Evolutionary conservation across 495 filamentous ascomycete species (phyloP).

Genomic region (Trichocladium antarcticum): DNA sequence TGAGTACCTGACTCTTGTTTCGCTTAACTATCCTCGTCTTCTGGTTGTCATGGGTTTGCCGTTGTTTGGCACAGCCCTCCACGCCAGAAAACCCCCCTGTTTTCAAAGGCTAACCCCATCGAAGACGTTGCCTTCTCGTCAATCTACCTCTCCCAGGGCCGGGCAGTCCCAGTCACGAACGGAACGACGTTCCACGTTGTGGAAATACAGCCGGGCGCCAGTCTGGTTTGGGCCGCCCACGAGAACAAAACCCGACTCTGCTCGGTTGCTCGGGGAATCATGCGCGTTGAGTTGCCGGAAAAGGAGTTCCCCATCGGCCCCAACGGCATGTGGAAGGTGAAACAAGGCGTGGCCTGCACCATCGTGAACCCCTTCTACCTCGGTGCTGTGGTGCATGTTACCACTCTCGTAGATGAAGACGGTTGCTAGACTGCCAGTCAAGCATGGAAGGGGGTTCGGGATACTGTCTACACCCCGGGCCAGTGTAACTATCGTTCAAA

Average conservation of each 20-base stretch:
- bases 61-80: no score
- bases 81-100: no score
- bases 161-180: not conserved
- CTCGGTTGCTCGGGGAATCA: constrained; percentile 9
- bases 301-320: constrained; percentile 10
- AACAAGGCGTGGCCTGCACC: not conserved
- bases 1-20: not conserved
- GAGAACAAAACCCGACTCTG: constrained; percentile 3
- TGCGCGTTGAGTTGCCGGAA: constrained; percentile 4
- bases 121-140: constrained; percentile 12
- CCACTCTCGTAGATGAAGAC: not conserved
- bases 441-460: not conserved
- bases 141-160: constrained; percentile 5
- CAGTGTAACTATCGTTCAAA: no score
- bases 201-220: constrained; percentile 6
- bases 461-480: no score
- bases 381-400: constrained; percentile 10
- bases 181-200: constrained; percentile 4
- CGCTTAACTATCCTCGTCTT: no score
- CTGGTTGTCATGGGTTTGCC: no score
- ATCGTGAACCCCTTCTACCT: constrained; percentile 3
- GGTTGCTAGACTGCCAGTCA: not conserved
- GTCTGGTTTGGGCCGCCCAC: not conserved
- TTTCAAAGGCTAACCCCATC: no score
- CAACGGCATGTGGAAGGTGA: constrained; percentile 15